A percentile compares a stretch with the other conserved stretches of the same genome.
Evolutionary conservation across 2,329 filamentous ascomycete species (phyloP).

Genomic region (Epicoccum sorghinum): DNA sequence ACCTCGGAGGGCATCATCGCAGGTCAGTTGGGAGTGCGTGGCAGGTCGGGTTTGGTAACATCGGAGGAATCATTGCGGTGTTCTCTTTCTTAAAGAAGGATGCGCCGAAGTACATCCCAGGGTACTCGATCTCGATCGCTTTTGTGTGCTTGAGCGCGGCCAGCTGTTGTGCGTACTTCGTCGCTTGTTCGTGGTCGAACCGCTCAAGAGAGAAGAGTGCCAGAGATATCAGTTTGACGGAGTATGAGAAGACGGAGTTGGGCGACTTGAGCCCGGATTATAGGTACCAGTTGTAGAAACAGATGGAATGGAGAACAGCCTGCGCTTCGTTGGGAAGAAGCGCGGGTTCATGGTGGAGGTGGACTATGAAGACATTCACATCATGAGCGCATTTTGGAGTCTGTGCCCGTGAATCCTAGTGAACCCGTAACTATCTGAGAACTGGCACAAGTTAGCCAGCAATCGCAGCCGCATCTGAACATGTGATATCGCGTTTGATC

Average conservation of each 20-base stretch:
- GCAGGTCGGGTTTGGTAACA: conserved; percentile 58
- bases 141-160: conserved; percentile 73
- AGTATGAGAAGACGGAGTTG: conserved; percentile 66
- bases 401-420: no score
- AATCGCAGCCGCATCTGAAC: no score
- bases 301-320: neutral
- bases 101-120: conserved; percentile 70
- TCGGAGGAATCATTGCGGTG: conserved; percentile 59
- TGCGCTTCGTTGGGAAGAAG: no score
- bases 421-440: no score
- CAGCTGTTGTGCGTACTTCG: conserved; percentile 65
- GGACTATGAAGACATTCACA: no score
- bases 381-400: no score
- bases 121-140: conserved; percentile 77
- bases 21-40: conserved; percentile 56
- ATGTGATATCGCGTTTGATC: no score
- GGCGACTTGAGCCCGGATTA: conserved; percentile 67
- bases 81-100: conserved; percentile 62
- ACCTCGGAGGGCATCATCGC: conserved; percentile 58
- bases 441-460: no score
- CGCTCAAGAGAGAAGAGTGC: conserved; percentile 59
- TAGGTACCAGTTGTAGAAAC: conserved; percentile 60
- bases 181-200: conserved; percentile 67
- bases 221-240: conserved; percentile 58
- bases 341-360: no score